Percentiles rank a stretch among this genome's conserved stretches.
phyloP scores from a whole-genome alignment of 2,329 filamentous ascomycete species.

The Ophiosphaerella narmari region DNA sequence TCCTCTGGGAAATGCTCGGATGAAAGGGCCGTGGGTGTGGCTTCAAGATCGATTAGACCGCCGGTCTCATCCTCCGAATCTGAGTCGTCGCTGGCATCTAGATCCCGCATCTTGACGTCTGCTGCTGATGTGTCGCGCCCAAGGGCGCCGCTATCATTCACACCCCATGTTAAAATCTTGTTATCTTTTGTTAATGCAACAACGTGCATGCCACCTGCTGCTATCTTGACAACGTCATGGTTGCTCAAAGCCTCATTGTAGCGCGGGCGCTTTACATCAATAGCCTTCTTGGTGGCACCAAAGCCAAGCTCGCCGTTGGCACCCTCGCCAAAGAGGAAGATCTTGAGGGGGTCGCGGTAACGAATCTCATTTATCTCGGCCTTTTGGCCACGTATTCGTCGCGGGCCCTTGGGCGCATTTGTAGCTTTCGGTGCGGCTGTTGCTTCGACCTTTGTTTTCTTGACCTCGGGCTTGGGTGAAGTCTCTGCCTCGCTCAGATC shows the following conservation, averaged over 20 bases:
- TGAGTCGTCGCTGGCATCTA: slow-evolving; percentile 55
- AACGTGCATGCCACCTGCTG: slow-evolving; percentile 82
- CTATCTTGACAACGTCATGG: slow-evolving; percentile 73
- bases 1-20: slow-evolving; percentile 62
- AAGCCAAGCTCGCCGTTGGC: slow-evolving; percentile 82
- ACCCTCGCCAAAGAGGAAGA: slow-evolving; percentile 82
- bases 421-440: slow-evolving; percentile 13
- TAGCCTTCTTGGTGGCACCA: slow-evolving; percentile 66
- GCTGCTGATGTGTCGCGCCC: slow-evolving; percentile 72
- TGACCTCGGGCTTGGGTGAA: slow-evolving; percentile 24
- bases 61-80: slow-evolving; percentile 60
- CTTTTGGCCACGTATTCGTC: slow-evolving; percentile 39
- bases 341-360: slow-evolving; percentile 64
- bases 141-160: slow-evolving; percentile 82
- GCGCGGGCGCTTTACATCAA: slow-evolving; percentile 76
- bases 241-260: slow-evolving; percentile 65
- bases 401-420: slow-evolving; percentile 31
- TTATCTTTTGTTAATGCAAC: slow-evolving; percentile 78
- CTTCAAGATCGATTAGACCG: slow-evolving; percentile 73
- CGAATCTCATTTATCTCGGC: slow-evolving; percentile 67
- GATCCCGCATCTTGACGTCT: slow-evolving; percentile 63
- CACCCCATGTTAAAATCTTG: slow-evolving; percentile 83
- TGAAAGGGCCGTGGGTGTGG: slow-evolving; percentile 66
- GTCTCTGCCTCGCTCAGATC: slow-evolving; percentile 27
- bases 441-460: slow-evolving; percentile 30